These are phyloP conservation scores for Rosa rugosa DNA, from an alignment of 306 rosid species.

Conservation along the genomic window DNA sequence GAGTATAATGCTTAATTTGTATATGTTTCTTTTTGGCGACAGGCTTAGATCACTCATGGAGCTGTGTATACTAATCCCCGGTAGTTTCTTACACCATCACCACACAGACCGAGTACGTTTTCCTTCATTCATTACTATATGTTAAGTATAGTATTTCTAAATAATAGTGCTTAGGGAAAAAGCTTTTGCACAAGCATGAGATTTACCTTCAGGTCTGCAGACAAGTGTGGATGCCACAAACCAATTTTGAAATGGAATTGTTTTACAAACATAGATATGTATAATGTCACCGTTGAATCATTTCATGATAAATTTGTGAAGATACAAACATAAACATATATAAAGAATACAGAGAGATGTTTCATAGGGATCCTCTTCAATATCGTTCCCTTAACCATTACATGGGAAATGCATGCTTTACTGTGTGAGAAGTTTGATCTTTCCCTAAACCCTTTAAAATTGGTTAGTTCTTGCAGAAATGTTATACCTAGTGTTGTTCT, in stretches of 20 bases:
- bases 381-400: background rate
- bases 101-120: conserved; percentile 52
- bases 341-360: background rate
- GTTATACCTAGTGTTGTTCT: background rate
- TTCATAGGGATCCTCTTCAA: background rate
- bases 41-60: conserved; percentile 96
- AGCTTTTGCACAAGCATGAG: background rate
- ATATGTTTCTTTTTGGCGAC: conserved; percentile 27
- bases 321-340: background rate
- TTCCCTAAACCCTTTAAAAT: background rate
- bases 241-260: background rate
- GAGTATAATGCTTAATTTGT: background rate
- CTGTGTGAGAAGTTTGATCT: background rate
- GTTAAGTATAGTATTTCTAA: background rate
- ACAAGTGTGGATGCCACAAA: background rate
- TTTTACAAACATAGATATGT: background rate
- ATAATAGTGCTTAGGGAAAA: background rate
- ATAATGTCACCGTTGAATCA: background rate
- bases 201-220: background rate
- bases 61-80: conserved; percentile 85
- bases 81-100: conserved; percentile 54
- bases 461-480: background rate
- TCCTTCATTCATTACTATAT: conserved; percentile 15
- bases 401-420: background rate
- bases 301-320: background rate